Evolutionary conservation across 495 filamentous ascomycete genomes (phyloP), one percentile per base, ranked within the genome.

Genomic region (Aspergillus cristatus): DNA sequence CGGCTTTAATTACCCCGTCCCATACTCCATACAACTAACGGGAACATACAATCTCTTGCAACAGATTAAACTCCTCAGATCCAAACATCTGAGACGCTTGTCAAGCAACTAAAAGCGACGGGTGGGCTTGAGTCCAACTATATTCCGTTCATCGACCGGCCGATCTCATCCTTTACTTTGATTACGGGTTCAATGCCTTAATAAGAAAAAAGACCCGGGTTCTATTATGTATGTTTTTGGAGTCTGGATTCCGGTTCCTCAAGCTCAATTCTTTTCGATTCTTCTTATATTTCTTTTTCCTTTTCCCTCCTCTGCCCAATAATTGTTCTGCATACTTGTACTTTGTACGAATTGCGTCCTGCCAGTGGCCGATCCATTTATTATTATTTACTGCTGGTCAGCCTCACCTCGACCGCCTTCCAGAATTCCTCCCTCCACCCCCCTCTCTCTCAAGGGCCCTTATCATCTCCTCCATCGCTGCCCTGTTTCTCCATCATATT

Each of bases 321-420:
- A 32, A 2, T 16, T 40, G 18, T 34, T 38, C 43, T 18, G 34
- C 41, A 22, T 41, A 16, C 31, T 32, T 29, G 30, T 32, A 38
- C 45, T 38, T 39, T 50, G 40, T 46, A 26, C 24, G 6, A 26
- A 26, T 11, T 26, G 6, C 24, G 6, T 11, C 24, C n/a, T n/a
- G n/a, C 24, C 24, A 6, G 24, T 26, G 24, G 24, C 11, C 24
- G 24, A 26, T 26, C 24, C n/a, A 32, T 16, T 24, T 20, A 12
- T 20, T 32, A 39, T 13, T 34, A 14, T 28, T 14, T 38, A 32
- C 28, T 38, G 13, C 36, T 15, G 15, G 4, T 49, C 46, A 49
- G 46, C 46, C 46, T 45, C 38, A 47, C 25, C 40, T 38, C 37
- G 53, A 50, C 48, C 49, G 48, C 44, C 50, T 52, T 50, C 47